These are phyloP conservation scores for Trifolium subterraneum DNA, from an alignment of 306 rosid genomes.

Conservation along the genomic window DNA sequence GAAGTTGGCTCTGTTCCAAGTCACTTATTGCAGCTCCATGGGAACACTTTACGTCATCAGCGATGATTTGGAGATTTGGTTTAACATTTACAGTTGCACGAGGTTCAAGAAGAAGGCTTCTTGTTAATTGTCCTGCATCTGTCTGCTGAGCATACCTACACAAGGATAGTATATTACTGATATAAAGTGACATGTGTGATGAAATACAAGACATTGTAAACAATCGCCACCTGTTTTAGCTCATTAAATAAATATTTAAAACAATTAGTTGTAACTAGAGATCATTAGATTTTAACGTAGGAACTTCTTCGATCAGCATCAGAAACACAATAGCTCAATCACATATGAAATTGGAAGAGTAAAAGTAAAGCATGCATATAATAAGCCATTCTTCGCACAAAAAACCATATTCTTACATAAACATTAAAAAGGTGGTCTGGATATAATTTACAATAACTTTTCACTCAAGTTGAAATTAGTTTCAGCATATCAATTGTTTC, in stretches of 20 bases:
- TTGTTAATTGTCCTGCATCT: slow-evolving; percentile 92
- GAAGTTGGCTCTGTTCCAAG: slow-evolving; percentile 81
- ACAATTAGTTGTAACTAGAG: background rate
- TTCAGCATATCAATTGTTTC: background rate
- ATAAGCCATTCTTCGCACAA: background rate
- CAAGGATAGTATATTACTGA: slow-evolving; percentile 13
- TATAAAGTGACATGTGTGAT: slow-evolving; percentile 1
- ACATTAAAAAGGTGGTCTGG: background rate
- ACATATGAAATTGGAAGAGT: slow-evolving; percentile 11
- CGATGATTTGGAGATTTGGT: slow-evolving; percentile 94
- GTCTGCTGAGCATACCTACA: slow-evolving; percentile 91
- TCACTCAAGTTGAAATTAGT: background rate
- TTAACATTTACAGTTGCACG: slow-evolving; percentile 89
- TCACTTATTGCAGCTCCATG: slow-evolving; percentile 99
- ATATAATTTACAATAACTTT: background rate
- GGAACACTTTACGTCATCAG: slow-evolving; percentile 92
- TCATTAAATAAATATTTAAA: background rate
- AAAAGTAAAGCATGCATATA: background rate
- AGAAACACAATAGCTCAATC: slow-evolving; percentile 1
- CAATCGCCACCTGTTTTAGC: background rate
- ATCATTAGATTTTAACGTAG: background rate
- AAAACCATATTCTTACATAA: slow-evolving; percentile 6
- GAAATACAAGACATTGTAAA: background rate
- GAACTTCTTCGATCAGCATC: slow-evolving; percentile 14
- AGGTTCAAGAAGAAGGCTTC: slow-evolving; percentile 94